Evolutionary conservation across 1,284 basidiomycete species (phyloP), one percentile per base, ranked within the genome.

Genomic region (Sanghuangporus sanghuang): DNA sequence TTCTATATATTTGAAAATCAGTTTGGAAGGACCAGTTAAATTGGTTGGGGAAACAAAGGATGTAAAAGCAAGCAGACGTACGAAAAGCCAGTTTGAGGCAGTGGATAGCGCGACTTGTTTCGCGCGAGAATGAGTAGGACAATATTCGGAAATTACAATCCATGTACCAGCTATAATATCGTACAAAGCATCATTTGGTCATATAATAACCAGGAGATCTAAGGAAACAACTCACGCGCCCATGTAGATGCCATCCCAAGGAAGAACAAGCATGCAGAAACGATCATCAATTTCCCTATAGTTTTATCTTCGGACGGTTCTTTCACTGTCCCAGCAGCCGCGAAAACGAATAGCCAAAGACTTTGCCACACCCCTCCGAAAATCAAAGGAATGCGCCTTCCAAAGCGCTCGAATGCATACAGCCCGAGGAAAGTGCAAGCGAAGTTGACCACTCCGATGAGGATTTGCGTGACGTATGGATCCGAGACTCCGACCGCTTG

Each of bases 61-160:
- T 46, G 16, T 32, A 32, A 32, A 23, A 32, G 27, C 27, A 32
- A 5, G 16, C 3, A 8, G 8, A 65, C 63, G 54, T 52, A 69
- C 69, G 66, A 83, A 88, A 3, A 83, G 74, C 88, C 87, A 87
- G 76, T 87, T 87, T 48, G 79, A 78, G 0, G 86, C 81, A 0
- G 89, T 91, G 0, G 90, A 81, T 46, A 93, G 73, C n/a, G 88
- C 83, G 14, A 85, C 89, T 71, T 92, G 90, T 74, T 90, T 90
- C 5, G 89, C 88, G 61, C 90, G 81, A 4, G 89, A 90, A 49
- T 85, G 77, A 12, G 87, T 89, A 0, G 87, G 84, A 79, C 92
- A 92, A 1, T 87, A 89, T 74, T 93, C 90, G 40, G 87, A 87
- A 64, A 86, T 87, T 21, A 90, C 76, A 72, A 88, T 90, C 89